Conservation (phyloP, 2,329 filamentous ascomycete species). For the Aspergillus calidoustus region DNA sequence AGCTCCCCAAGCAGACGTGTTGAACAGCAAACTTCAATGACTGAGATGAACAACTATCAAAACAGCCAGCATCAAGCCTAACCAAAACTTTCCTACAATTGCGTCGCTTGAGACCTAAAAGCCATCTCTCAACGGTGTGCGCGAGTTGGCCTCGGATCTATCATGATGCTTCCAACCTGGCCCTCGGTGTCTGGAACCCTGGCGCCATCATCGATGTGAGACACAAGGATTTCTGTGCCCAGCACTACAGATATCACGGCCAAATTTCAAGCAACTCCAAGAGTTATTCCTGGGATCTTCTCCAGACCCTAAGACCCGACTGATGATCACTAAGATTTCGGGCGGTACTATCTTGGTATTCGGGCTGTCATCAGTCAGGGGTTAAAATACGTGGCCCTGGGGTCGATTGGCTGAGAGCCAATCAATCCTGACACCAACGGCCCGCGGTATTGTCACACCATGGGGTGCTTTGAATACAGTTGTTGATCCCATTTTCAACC, state of each 20-base stretch:
- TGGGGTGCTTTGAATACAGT: neutral
- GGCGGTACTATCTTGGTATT: constrained; percentile 11
- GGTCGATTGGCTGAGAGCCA: constrained; percentile 2
- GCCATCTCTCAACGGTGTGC: neutral
- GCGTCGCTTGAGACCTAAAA: neutral
- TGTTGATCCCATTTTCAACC: constrained; percentile 8
- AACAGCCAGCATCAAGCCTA: constrained; percentile 8
- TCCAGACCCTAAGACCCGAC: neutral
- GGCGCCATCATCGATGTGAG: neutral
- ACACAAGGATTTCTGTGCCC: neutral
- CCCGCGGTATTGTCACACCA: constrained; percentile 15
- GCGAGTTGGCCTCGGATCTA: neutral
- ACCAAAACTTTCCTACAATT: constrained; percentile 8
- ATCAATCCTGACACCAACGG: constrained; percentile 12
- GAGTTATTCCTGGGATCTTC: neutral
- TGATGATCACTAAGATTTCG: constrained; percentile 8
- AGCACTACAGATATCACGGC: neutral
- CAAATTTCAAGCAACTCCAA: neutral
- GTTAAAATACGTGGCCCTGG: constrained; percentile 16
- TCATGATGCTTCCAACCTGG: neutral
- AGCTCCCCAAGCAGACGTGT: constrained; percentile 7
- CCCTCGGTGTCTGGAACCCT: neutral
- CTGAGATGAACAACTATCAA: constrained; percentile 5
- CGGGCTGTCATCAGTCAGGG: constrained; percentile 17
- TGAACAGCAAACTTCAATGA: constrained; percentile 9